Evolutionary conservation across 2,329 filamentous ascomycete species (phyloP).

Genomic region (Paecilomyces sp.): DNA sequence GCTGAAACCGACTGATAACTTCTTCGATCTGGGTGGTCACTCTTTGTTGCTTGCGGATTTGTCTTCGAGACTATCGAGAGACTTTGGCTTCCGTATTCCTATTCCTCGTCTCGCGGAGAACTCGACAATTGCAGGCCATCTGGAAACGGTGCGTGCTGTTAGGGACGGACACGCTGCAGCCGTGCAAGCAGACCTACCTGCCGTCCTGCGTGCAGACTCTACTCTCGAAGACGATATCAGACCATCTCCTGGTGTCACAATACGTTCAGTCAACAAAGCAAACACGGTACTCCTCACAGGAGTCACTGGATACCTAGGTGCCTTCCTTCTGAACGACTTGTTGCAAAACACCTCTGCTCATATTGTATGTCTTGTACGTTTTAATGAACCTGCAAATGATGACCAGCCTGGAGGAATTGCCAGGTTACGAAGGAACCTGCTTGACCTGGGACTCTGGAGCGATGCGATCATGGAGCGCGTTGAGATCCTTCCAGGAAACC

Average conservation of each 20-base stretch:
- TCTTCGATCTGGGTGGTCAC: slow-evolving; percentile 76
- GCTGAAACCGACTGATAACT: slow-evolving; percentile 64
- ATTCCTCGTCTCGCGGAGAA: slow-evolving; percentile 64
- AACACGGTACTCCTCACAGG: slow-evolving; percentile 66
- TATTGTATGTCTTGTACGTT: slow-evolving; percentile 67
- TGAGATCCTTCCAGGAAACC: slow-evolving; percentile 66
- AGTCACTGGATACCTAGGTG: slow-evolving; percentile 68
- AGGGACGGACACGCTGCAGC: slow-evolving; percentile 67
- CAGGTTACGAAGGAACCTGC: slow-evolving; percentile 64
- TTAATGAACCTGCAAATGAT: slow-evolving; percentile 58
- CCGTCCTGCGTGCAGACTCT: slow-evolving; percentile 60
- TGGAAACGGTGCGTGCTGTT: slow-evolving; percentile 63
- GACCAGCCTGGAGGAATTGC: slow-evolving; percentile 62
- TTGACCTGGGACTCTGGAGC: slow-evolving; percentile 72
- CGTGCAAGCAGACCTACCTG: slow-evolving; percentile 67
- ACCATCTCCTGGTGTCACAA: slow-evolving; percentile 43
- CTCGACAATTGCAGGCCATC: slow-evolving; percentile 64
- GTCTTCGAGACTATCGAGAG: slow-evolving; percentile 60
- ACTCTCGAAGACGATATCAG: slow-evolving; percentile 63
- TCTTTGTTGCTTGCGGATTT: slow-evolving; percentile 71
- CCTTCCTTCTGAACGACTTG: slow-evolving; percentile 64
- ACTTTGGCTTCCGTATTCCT: slow-evolving; percentile 67
- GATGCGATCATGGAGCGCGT: slow-evolving; percentile 72
- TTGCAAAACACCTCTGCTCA: slow-evolving; percentile 61
- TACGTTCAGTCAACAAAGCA: slow-evolving; percentile 57